These are phyloP conservation scores for Hordeum vulgare DNA, from an alignment of 176 grass and related monocot species.

Conservation along the genomic window DNA sequence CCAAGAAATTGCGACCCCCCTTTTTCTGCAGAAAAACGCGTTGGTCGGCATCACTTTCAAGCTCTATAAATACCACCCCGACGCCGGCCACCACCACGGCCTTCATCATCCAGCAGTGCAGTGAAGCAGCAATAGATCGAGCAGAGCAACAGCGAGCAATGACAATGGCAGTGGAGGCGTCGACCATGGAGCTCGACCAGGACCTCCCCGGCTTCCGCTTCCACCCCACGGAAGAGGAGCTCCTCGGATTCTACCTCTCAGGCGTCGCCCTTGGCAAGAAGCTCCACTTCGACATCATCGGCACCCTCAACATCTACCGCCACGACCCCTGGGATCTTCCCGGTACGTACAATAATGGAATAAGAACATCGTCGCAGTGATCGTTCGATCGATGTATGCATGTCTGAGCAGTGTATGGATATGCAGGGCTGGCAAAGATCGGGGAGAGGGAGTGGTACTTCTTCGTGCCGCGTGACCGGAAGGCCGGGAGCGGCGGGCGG, in stretches of 20 bases:
- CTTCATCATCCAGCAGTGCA: background rate
- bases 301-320: conserved; percentile 74
- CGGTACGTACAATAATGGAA: conserved; percentile 34
- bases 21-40: conserved; percentile 27
- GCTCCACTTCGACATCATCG: conserved; percentile 78
- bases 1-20: background rate
- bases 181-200: conserved; percentile 35
- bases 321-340: conserved; percentile 90
- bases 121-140: background rate
- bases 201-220: conserved; percentile 89
- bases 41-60: background rate
- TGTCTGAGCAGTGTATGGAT: too few relatives aligned
- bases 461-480: conserved; percentile 71
- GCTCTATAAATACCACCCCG: conserved; percentile 4
- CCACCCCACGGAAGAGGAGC: conserved; percentile 93
- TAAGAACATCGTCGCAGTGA: background rate
- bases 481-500: conserved; percentile 50
- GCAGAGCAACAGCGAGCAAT: background rate
- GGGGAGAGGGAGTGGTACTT: conserved; percentile 98
- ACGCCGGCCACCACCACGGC: background rate
- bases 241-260: conserved; percentile 77
- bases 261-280: conserved; percentile 47
- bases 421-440: conserved; percentile 65
- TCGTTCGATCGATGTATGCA: background rate
- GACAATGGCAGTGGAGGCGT: background rate